phyloP scores from a whole-genome alignment of 2,329 filamentous ascomycete genomes.

The Fusarium annulatum region DNA sequence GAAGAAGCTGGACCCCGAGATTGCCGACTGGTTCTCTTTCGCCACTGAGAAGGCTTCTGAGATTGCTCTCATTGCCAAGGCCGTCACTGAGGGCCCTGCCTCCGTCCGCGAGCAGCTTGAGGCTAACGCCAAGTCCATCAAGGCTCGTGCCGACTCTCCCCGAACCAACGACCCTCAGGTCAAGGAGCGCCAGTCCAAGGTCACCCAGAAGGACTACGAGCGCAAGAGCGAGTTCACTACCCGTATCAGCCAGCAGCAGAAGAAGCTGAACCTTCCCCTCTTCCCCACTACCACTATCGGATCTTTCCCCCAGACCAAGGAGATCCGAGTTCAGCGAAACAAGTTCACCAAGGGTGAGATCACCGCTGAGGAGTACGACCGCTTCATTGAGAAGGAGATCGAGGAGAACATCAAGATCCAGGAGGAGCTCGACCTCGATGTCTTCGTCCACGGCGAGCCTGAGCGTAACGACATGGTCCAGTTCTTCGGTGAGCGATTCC shows the following conservation, averaged over 20 bases:
- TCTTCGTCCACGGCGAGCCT: slow-evolving; percentile 98
- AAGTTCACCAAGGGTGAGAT: slow-evolving; percentile 99
- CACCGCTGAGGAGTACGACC: slow-evolving; percentile 90
- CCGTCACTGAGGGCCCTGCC: slow-evolving; percentile 91
- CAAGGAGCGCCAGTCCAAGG: slow-evolving; percentile 93
- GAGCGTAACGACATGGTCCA: slow-evolving; percentile 99
- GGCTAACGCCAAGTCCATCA: slow-evolving; percentile 94
- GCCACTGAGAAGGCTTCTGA: slow-evolving; percentile 94
- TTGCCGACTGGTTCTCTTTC: slow-evolving; percentile 99
- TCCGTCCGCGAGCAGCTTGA: slow-evolving; percentile 89
- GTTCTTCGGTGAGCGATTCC: slow-evolving; percentile 98
- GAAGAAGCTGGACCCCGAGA: slow-evolving; percentile 96
- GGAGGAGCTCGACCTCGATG: slow-evolving; percentile 96
- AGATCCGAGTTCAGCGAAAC: slow-evolving; percentile 96
- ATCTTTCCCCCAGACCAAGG: slow-evolving; percentile 99
- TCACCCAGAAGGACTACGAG: slow-evolving; percentile 87
- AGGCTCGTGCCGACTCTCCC: slow-evolving; percentile 89
- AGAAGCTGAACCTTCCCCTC: slow-evolving; percentile 90
- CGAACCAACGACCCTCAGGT: slow-evolving; percentile 97
- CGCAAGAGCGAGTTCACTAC: slow-evolving; percentile 89
- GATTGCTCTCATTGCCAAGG: slow-evolving; percentile 94
- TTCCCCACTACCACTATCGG: slow-evolving; percentile 99
- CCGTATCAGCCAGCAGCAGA: slow-evolving; percentile 89
- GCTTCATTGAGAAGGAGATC: slow-evolving; percentile 99
- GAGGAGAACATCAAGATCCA: slow-evolving; percentile 94